These are phyloP conservation scores for Xylaria sp. DNA, from an alignment of 2,329 filamentous ascomycete genomes.

Conservation along the genomic window DNA sequence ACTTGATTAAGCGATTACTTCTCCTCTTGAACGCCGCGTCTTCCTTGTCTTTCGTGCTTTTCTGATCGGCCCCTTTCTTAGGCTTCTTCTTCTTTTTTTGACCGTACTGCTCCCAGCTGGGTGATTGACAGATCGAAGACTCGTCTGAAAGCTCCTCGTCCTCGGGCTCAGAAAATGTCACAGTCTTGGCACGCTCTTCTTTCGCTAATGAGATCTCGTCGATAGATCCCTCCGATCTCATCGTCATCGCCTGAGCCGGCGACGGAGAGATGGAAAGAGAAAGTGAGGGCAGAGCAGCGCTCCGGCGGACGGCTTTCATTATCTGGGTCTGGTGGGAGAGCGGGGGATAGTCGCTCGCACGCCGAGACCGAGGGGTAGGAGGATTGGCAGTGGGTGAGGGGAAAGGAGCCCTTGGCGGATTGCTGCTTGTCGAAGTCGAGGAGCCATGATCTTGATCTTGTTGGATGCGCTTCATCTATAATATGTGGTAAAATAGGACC, in stretches of 20 bases:
- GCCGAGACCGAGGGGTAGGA: slow-evolving; percentile 47
- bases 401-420: slow-evolving; percentile 45
- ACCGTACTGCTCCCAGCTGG: slow-evolving; percentile 68
- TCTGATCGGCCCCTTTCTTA: slow-evolving; percentile 54
- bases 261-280: slow-evolving; percentile 48
- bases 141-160: slow-evolving; percentile 53
- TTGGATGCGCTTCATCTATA: slow-evolving; percentile 52
- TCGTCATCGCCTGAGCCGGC: slow-evolving; percentile 39
- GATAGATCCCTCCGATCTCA: slow-evolving; percentile 35
- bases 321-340: slow-evolving; percentile 49
- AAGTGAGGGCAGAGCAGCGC: slow-evolving; percentile 47
- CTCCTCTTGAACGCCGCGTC: slow-evolving; percentile 51
- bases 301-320: slow-evolving; percentile 49
- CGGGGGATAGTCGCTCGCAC: slow-evolving; percentile 47
- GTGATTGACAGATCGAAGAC: slow-evolving; percentile 68
- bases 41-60: slow-evolving; percentile 56
- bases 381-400: slow-evolving; percentile 45
- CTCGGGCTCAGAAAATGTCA: slow-evolving; percentile 53
- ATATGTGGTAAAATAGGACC: slow-evolving; percentile 44
- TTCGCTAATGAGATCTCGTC: slow-evolving; percentile 38
- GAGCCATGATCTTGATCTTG: slow-evolving; percentile 48
- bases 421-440: slow-evolving; percentile 42
- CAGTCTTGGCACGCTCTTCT: slow-evolving; percentile 51
- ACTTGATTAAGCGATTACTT: slow-evolving; percentile 53
- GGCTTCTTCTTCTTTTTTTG: slow-evolving; percentile 60